Base-by-base conservation (phyloP, 164 flowering plant genomes). In the Kingdonia uniflora region DNA sequence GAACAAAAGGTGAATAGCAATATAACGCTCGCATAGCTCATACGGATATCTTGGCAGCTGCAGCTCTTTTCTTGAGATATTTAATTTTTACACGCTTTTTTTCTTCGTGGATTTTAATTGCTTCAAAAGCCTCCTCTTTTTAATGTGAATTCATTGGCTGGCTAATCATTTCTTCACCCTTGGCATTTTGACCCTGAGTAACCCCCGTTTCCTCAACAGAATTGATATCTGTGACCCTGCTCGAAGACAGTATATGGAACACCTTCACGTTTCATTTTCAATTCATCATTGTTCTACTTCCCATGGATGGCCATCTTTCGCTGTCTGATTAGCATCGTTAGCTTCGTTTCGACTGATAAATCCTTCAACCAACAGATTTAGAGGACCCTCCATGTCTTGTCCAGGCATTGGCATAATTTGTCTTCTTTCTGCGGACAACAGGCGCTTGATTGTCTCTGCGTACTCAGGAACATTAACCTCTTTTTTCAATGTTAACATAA, bases 391-490 rank as follows among this genome's bases (percentile, higher is more conserved):
- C 49, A 83, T 20, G 59, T 85, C 96, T 48, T 75, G 84, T 26
- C 82, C 97, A 0, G 96, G 92, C 72, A 91, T 53, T 26, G 96
- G 95, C 38, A 82, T 68, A 40, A 87, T 59, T 62, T 85, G 78
- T 44, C 73, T 78, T 65, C 68, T 82, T 33, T 80, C 85, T 41
- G 88, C 95, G 64, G 86, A 85, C 69, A 82, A 79, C 63, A 82
- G 59, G 38, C 74, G 63, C 61, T 80, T 82, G 42, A 91, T 80
- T 55, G 79, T 82, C 65, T 85, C 81, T 6, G 95, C 98, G 70
- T 87, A 85, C 56, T 91, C 98, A 17, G 98, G 98, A 63, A 84
- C 68, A 59, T 91, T 80, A 17, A 88, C 96, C 66, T 84, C 95
- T n/a, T 6, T 73, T 84, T 41, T 87, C 96, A 69, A 87, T 78